phyloP scores from a whole-genome alignment of 106 monocot genomes.

The Dendrobium nobile region DNA sequence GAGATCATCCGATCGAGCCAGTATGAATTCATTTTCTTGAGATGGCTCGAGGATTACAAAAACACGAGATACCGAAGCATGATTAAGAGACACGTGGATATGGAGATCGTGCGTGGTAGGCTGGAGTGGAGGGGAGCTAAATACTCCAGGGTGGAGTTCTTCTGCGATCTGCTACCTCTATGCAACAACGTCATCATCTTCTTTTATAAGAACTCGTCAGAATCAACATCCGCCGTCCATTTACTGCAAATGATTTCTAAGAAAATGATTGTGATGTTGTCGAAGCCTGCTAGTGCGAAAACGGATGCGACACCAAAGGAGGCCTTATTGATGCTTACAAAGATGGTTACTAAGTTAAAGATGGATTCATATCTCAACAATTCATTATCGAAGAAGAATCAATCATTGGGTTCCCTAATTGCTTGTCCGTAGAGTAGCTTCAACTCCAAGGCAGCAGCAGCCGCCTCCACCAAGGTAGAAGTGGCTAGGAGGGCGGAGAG shows the following conservation, averaged over 20 bases:
- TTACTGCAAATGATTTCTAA: constrained; percentile 36
- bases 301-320: not conserved
- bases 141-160: constrained; percentile 34
- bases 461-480: not conserved
- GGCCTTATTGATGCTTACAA: not conserved
- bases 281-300: not conserved
- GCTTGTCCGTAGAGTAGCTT: constrained; percentile 12
- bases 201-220: constrained; percentile 42
- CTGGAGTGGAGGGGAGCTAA: constrained; percentile 10
- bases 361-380: not conserved
- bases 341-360: not conserved
- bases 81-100: no score
- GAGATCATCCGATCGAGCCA: constrained; percentile 52
- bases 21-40: constrained; percentile 56
- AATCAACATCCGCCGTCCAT: constrained; percentile 37
- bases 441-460: constrained; percentile 4
- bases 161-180: constrained; percentile 76
- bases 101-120: no score
- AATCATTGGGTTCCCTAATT: constrained; percentile 1
- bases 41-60: constrained; percentile 68
- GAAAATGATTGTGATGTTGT: constrained; percentile 3
- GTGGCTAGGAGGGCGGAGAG: not conserved
- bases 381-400: not conserved
- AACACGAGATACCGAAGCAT: constrained; percentile 24
- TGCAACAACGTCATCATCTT: constrained; percentile 77